phyloP scores from a whole-genome alignment of 2,329 filamentous ascomycete species.

The Thermoascus crustaceus region DNA sequence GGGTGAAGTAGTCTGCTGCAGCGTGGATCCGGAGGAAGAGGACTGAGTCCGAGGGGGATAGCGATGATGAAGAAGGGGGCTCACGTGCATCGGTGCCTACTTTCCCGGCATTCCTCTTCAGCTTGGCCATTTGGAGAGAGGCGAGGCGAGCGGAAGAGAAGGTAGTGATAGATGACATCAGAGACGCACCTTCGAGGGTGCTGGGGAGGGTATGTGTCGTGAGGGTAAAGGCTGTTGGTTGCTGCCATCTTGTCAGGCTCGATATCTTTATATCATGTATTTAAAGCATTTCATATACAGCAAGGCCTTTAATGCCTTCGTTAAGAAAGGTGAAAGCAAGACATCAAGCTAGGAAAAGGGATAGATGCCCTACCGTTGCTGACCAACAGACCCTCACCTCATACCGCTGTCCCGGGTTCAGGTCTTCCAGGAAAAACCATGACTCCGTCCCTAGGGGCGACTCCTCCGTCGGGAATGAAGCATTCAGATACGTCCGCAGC shows the following conservation, averaged over 20 bases:
- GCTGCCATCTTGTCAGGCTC: conserved; percentile 44
- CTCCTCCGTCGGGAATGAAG: conserved; percentile 55
- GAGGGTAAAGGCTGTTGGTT: conserved; percentile 75
- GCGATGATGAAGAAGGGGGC: conserved; percentile 8
- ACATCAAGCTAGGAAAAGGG: not conserved
- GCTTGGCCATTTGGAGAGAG: conserved; percentile 14
- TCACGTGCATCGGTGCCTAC: conserved; percentile 11
- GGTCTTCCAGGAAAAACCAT: conserved; percentile 69
- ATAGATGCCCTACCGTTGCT: conserved; percentile 61
- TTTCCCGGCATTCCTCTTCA: conserved; percentile 2
- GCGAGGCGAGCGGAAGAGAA: conserved; percentile 50
- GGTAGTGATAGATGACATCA: conserved; percentile 56
- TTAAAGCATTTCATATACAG: no score
- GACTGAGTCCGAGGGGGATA: conserved; percentile 37
- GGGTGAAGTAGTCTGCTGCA: conserved; percentile 77
- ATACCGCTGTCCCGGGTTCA: conserved; percentile 69
- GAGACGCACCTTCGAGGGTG: conserved; percentile 53
- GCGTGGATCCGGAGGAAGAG: conserved; percentile 68
- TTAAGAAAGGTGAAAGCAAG: conserved; percentile 1
- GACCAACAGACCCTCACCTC: conserved; percentile 91
- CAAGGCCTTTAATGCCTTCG: no score
- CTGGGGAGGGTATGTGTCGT: conserved; percentile 54
- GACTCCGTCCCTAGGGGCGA: conserved; percentile 53
- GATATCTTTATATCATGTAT: not conserved
- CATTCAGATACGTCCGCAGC: conserved; percentile 56